Conservation (phyloP, 805 yeast genomes). For the Clavispora santaluciae region DNA sequence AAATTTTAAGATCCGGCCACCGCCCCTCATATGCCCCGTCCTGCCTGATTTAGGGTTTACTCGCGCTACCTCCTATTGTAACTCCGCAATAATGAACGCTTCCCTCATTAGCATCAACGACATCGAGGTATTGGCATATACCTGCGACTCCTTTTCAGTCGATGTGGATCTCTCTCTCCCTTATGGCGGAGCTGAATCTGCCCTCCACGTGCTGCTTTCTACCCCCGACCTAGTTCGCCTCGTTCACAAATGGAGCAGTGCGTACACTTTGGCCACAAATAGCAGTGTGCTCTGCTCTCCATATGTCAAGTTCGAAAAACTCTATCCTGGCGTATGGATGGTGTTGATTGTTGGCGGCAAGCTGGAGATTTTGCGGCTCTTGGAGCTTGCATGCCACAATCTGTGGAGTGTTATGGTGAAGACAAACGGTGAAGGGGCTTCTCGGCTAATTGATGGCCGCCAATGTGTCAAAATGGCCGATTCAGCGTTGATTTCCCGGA, state of each 20-base stretch:
- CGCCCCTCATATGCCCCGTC: too few relatives aligned
- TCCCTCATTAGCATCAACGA: background rate
- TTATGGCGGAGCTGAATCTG: background rate
- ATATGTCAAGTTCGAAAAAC: slow-evolving; percentile 4
- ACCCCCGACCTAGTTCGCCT: slow-evolving; percentile 6
- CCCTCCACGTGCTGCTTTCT: slow-evolving; percentile 3
- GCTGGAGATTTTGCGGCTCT: slow-evolving; percentile 5
- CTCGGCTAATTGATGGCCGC: background rate
- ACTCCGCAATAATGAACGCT: background rate
- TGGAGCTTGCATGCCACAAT: background rate
- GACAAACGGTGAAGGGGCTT: background rate
- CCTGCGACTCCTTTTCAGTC: slow-evolving; percentile 7
- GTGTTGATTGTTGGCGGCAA: slow-evolving; percentile 5
- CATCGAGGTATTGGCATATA: slow-evolving; percentile 5
- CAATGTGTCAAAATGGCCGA: background rate
- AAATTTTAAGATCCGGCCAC: too few relatives aligned
- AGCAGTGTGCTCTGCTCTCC: slow-evolving; percentile 2
- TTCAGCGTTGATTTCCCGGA: background rate
- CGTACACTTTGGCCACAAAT: slow-evolving; percentile 3
- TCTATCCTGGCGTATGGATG: slow-evolving; percentile 7
- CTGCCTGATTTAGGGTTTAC: too few relatives aligned
- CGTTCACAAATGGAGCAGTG: slow-evolving; percentile 5
- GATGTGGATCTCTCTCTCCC: slow-evolving; percentile 3
- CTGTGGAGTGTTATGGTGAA: background rate
- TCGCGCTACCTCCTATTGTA: background rate